A percentile compares a stretch with the other conserved stretches of the same genome.
These are phyloP conservation scores for Neocatenulostroma microsporum DNA, from an alignment of 2,329 filamentous ascomycete species.

Conservation along the genomic window DNA sequence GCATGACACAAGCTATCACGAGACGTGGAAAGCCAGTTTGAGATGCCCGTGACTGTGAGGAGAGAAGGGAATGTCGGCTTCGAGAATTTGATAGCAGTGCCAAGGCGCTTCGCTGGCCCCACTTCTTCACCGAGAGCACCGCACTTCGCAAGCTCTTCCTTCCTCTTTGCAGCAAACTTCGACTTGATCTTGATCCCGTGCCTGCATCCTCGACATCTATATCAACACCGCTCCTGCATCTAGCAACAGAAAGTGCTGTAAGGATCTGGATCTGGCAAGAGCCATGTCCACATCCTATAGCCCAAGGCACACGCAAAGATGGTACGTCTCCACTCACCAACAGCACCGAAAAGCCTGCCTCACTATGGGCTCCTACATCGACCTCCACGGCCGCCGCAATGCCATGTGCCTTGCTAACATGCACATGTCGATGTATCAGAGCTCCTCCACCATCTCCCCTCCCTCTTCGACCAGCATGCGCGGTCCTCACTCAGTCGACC, in stretches of 20 bases:
- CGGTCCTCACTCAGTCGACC: conserved; percentile 66
- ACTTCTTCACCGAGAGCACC: too few relatives aligned
- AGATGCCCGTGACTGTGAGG: neutral
- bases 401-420: conserved; percentile 1
- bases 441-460: conserved; percentile 63
- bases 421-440: conserved; percentile 30
- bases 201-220: neutral
- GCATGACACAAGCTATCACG: conserved; percentile 15
- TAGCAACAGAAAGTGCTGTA: too few relatives aligned
- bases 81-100: neutral
- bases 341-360: too few relatives aligned
- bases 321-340: conserved; percentile 3
- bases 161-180: conserved; percentile 1
- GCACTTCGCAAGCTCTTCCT: neutral
- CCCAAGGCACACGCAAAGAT: conserved; percentile 2
- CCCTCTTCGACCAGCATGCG: conserved; percentile 44
- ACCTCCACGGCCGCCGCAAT: neutral
- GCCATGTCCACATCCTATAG: conserved; percentile 4
- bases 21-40: neutral
- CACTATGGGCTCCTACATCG: conserved; percentile 3
- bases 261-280: conserved; percentile 4
- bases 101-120: too few relatives aligned
- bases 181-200: neutral
- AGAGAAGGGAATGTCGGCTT: neutral
- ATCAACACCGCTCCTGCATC: neutral